Base-by-base conservation (phyloP, 176 grass and related monocot genomes). In the Eragrostis curvula region DNA sequence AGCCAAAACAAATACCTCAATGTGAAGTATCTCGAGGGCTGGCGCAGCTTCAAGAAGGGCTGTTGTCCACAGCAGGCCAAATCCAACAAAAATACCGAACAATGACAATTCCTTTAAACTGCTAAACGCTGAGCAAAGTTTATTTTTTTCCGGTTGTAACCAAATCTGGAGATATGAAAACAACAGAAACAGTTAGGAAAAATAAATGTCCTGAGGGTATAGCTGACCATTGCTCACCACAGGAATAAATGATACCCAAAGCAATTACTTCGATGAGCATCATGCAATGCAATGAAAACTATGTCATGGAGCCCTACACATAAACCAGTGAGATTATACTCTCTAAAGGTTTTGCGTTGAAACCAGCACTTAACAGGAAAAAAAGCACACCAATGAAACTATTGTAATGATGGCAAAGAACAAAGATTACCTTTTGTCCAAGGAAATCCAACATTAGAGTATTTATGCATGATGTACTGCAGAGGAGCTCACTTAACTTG, bases 401-500 rank as follows among this genome's bases (percentile, higher is more conserved):
- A n/a, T n/a, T n/a, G n/a, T n/a, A n/a, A 32, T 71, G 45, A 25
- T 2, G 45, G 23, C 42, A 27, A 14, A 75, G 32, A 23, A 53
- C 5, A 53, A 12, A 39, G 23, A 21, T 64, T 65, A 78, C 59
- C 75, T 78, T 78, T 30, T 64, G 42, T 28, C 75, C 58, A 0
- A 64, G 58, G 3, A 78, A 78, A 78, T 65, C 59, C 75, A 78
- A 49, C 48, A 17, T 21, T 5, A 78, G 28, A 48, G 58, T 32
- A n/a, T 63, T 63, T 64, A 49, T 78, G 45, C 59, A 64, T 64
- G 75, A 3, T 12, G 43, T 3, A 30, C 42, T 24, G 17, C 59
- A 12, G 20, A 77, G 15, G 62, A 77, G 42, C 41, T 77, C 74
- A 29, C 74, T 77, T 77, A 77, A 18, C 57, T 77, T 62, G 23